Evolutionary conservation across 306 rosid species (phyloP), one percentile per base, ranked within the genome.

Genomic region (Coriaria nepalensis): DNA sequence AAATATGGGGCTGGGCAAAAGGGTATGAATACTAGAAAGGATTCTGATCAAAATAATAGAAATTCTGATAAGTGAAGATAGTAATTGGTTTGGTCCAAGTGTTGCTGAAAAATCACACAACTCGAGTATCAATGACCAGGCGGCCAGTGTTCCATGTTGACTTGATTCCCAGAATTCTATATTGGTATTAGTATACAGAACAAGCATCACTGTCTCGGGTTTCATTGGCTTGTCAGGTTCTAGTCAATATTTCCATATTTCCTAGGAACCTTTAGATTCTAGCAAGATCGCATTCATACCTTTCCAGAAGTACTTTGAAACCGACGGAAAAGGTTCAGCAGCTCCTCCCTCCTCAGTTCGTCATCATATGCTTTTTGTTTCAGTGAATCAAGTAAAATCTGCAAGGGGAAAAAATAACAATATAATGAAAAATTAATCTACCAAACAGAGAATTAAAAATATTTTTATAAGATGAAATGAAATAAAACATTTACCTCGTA

Each of bases 321-420:
- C 72, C 87, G 69, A 37, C 55, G 82, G 69, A 92, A 85, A 64
- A 77, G 62, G 60, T 75, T 69, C 50, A 92, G 73, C 45, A 92
- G 72, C 65, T 92, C 98, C 59, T 85, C 94, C 69, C 85, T 82
- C 77, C 96, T 82, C 65, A 85, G 76, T 60, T 79, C 96, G 52
- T 85, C 98, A 39, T 92, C 98, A 40, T 92, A 92, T 37, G 93
- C 69, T 82, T 85, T 86, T 55, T 76, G 81, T 75, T 92, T 92
- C 70, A 68, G 57, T 37, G 93, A 75, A 76, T 92, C 98, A 66
- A 82, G 77, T 66, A 92, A 74, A 69, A 92, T 75, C 98, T 92
- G 69, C 50, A 61, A 38, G 67, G 7, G 35, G 40, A 49, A 33
- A 10, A 48, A 35, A 12, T 29, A 12, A 13, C 7, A 40, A 49